Evolutionary conservation across 257 asterid genomes (phyloP).

Genomic region (Craterostigma plantagineum): DNA sequence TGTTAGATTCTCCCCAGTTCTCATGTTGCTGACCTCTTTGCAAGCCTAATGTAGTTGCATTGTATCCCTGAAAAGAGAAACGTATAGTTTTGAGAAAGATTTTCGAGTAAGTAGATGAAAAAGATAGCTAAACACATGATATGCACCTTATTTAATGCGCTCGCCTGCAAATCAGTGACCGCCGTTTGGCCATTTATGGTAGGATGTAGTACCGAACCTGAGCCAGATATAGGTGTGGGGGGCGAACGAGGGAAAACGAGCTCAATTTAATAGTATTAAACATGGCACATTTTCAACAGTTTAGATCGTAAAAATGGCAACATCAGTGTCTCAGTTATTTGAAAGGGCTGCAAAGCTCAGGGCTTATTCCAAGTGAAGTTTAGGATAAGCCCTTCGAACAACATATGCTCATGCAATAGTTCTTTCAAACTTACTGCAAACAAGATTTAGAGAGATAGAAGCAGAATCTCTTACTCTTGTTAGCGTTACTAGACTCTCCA

Average conservation of each 20-base stretch:
- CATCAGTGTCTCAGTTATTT: too few species aligned
- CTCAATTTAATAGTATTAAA: neutral
- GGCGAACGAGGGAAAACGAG: neutral
- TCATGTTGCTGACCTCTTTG: constrained; percentile 34
- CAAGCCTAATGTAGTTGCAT: constrained; percentile 12
- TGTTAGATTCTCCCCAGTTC: constrained; percentile 87
- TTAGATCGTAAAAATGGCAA: too few species aligned
- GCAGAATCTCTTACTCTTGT: constrained; percentile 21
- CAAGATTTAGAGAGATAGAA: neutral
- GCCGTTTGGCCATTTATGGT: constrained; percentile 25
- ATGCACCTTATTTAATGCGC: constrained; percentile 34
- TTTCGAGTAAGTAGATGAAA: constrained; percentile 17
- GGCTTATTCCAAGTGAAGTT: too few species aligned
- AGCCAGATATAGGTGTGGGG: neutral
- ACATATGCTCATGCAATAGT: neutral
- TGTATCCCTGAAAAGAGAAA: constrained; percentile 19
- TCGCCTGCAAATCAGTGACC: constrained; percentile 32
- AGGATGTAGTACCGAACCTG: constrained; percentile 33
- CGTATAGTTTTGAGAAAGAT: constrained; percentile 18
- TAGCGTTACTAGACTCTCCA: constrained; percentile 40
- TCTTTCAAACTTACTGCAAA: neutral
- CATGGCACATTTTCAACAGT: too few species aligned
- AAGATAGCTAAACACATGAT: neutral
- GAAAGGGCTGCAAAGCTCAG: too few species aligned
- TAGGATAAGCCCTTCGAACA: too few species aligned